phyloP scores from a whole-genome alignment of 192 early-diverging fungal genomes.

The Phycomyces blakesleeanus region DNA sequence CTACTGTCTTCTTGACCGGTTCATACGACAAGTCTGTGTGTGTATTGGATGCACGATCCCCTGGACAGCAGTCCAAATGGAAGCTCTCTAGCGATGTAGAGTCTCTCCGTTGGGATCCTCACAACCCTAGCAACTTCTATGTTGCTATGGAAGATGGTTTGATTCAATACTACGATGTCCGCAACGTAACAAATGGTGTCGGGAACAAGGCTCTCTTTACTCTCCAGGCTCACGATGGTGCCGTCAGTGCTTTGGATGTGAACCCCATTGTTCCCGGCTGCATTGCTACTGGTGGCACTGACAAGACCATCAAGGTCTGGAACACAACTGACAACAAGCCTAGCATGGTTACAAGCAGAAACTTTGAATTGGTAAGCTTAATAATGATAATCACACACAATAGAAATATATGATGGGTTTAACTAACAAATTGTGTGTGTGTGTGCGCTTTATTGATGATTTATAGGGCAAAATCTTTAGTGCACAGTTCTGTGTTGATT shows the following conservation, averaged over 20 bases:
- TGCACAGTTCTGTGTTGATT: slow-evolving; percentile 83
- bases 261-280: slow-evolving; percentile 73
- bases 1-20: slow-evolving; percentile 84
- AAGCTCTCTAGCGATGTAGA: slow-evolving; percentile 84
- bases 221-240: slow-evolving; percentile 89
- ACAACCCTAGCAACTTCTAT: slow-evolving; percentile 72
- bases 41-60: slow-evolving; percentile 91
- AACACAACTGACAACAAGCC: slow-evolving; percentile 71
- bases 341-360: slow-evolving; percentile 80
- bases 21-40: slow-evolving; percentile 86
- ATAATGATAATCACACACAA: background rate
- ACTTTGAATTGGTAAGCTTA: slow-evolving; percentile 65
- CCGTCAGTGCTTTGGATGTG: slow-evolving; percentile 86
- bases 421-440: background rate
- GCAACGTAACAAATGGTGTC: slow-evolving; percentile 36
- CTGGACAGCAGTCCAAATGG: slow-evolving; percentile 66
- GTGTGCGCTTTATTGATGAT: background rate
- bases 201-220: slow-evolving; percentile 69
- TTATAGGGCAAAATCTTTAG: slow-evolving; percentile 75
- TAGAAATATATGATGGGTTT: background rate
- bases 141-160: slow-evolving; percentile 90
- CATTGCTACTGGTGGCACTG: slow-evolving; percentile 88
- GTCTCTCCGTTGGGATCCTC: slow-evolving; percentile 87
- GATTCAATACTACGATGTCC: slow-evolving; percentile 86
- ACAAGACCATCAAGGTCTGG: slow-evolving; percentile 95